A percentile compares a stretch with the other conserved stretches of the same genome.
Conservation (phyloP, 1,284 basidiomycete genomes). For the Acaromyces ingoldii region DNA sequence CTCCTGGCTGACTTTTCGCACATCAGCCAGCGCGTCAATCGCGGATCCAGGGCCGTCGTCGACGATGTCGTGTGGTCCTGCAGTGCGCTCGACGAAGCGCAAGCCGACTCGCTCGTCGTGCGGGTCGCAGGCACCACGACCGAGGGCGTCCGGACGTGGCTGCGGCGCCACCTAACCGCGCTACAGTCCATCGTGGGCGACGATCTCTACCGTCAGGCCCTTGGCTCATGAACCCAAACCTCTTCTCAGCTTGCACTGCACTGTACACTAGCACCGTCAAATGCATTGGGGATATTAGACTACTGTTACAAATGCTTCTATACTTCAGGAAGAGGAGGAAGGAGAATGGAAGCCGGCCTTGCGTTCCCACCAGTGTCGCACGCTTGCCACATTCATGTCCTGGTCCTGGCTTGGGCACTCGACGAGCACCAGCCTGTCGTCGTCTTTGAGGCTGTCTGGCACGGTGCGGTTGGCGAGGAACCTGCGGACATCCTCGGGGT, state of each 20-base stretch:
- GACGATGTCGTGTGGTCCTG: constrained; percentile 24
- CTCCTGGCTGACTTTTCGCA: constrained; percentile 58
- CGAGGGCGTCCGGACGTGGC: constrained; percentile 67
- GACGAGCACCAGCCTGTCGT: not conserved
- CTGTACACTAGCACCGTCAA: too few relatives aligned
- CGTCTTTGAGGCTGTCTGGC: not conserved
- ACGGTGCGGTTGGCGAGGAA: not conserved
- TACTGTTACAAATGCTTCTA: too few relatives aligned
- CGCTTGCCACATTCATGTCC: not conserved
- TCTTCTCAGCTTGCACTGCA: too few relatives aligned
- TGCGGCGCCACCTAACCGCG: constrained; percentile 57
- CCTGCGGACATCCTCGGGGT: not conserved
- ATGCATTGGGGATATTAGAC: too few relatives aligned
- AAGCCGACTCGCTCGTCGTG: constrained; percentile 58
- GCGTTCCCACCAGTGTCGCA: constrained; percentile 5
- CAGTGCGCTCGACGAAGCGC: not conserved
- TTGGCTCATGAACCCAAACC: constrained; percentile 14
- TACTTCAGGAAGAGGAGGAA: too few relatives aligned
- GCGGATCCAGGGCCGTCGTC: too few relatives aligned
- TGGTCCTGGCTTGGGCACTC: not conserved
- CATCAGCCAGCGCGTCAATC: constrained; percentile 60
- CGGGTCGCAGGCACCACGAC: constrained; percentile 68
- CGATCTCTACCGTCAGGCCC: constrained; percentile 33
- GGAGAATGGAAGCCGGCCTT: not conserved
- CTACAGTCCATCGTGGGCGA: constrained; percentile 54